These are phyloP conservation scores for Hypholoma sublateritium DNA, from an alignment of 768 basidiomycete genomes.

Conservation along the genomic window DNA sequence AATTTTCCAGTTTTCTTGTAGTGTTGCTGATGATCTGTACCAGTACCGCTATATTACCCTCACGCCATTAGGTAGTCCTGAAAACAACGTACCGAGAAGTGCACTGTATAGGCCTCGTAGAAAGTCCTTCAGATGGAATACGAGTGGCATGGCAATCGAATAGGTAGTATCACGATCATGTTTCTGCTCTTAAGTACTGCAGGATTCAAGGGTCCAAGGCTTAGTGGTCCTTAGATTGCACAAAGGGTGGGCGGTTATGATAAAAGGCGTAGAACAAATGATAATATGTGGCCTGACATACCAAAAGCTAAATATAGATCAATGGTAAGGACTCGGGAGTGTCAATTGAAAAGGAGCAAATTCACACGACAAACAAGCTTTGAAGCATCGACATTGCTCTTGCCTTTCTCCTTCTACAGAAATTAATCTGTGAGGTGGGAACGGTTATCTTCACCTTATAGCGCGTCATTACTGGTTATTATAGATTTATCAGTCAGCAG, in stretches of 20 bases:
- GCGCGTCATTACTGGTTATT: not conserved
- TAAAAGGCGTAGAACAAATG: too few relatives aligned
- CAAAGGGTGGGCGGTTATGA: not conserved
- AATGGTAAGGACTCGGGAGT: too few relatives aligned
- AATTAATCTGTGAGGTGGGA: too few relatives aligned
- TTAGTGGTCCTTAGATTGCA: not conserved
- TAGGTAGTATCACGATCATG: too few relatives aligned
- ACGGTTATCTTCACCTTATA: too few relatives aligned
- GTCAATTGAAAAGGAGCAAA: too few relatives aligned
- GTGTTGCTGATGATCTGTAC: not conserved
- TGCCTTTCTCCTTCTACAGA: too few relatives aligned
- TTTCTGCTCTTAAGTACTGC: not conserved
- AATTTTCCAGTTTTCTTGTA: not conserved
- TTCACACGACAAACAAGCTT: too few relatives aligned
- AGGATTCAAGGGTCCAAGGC: too few relatives aligned
- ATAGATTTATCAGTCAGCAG: not conserved
- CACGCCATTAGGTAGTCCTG: not conserved
- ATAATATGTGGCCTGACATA: too few relatives aligned
- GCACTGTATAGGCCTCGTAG: not conserved
- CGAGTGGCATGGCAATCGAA: not conserved
- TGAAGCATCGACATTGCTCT: too few relatives aligned
- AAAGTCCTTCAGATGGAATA: not conserved
- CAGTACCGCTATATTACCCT: not conserved
- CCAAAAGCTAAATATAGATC: too few relatives aligned
- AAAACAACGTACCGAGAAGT: not conserved